Evolutionary conservation across 2,329 filamentous ascomycete species (phyloP).

Genomic region (Pyricularia grisea): DNA sequence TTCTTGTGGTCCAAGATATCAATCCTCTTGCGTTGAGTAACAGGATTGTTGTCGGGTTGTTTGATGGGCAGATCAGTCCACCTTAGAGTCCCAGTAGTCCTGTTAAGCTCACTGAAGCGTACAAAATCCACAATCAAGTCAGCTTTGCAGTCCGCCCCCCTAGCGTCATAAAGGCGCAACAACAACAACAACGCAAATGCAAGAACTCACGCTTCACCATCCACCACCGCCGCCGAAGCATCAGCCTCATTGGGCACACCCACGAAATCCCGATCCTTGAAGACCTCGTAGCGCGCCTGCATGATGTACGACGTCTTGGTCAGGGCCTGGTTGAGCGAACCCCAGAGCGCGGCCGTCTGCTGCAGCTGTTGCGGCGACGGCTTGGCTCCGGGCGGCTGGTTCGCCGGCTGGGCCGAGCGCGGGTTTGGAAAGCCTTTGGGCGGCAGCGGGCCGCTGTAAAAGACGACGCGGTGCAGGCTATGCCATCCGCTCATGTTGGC

Average conservation of each 20-base stretch:
- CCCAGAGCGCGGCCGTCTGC: constrained; percentile 29
- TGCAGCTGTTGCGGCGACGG: constrained; percentile 12
- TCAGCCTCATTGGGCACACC: background rate
- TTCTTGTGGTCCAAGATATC: constrained; percentile 44
- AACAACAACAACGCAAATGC: too few species aligned
- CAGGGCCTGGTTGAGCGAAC: constrained; percentile 44
- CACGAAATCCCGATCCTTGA: constrained; percentile 33
- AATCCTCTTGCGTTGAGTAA: constrained; percentile 45
- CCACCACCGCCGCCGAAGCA: constrained; percentile 16
- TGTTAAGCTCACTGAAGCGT: constrained; percentile 23
- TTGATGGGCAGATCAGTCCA: constrained; percentile 52
- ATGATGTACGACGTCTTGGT: constrained; percentile 47
- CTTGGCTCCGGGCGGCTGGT: constrained; percentile 8
- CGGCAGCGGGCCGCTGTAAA: constrained; percentile 38
- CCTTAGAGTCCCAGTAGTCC: constrained; percentile 35
- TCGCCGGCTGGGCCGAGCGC: constrained; percentile 14
- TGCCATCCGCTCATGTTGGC: constrained; percentile 46
- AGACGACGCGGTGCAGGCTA: constrained; percentile 40
- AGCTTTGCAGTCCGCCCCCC: background rate
- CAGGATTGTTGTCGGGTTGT: constrained; percentile 35
- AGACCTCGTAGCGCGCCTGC: constrained; percentile 44
- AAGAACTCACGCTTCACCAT: constrained; percentile 2
- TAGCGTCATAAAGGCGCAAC: background rate
- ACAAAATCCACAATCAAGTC: background rate
- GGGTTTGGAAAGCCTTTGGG: constrained; percentile 33